Percentiles rank a stretch among this genome's conserved stretches.
Evolutionary conservation across 169 alveolate species (phyloP).

Genomic region (Cryptosporidium canis): DNA sequence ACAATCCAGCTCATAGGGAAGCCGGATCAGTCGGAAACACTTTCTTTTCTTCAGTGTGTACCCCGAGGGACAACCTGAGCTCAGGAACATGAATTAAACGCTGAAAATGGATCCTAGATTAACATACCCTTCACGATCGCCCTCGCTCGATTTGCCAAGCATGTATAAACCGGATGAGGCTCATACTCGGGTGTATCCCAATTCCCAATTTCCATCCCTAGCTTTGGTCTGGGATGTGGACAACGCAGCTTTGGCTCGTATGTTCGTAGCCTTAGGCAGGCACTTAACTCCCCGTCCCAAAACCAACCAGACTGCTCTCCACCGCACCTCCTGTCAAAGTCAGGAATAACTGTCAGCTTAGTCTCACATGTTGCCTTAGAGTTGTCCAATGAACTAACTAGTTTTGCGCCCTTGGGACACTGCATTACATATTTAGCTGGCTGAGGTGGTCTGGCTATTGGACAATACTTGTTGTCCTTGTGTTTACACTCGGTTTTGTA

Average conservation of each 20-base stretch:
- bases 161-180: conserved; percentile 65
- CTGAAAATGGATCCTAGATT: background rate
- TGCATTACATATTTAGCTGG: conserved; percentile 65
- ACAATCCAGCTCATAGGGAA: conserved; percentile 66
- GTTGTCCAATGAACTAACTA: conserved; percentile 40
- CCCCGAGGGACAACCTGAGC: conserved; percentile 52
- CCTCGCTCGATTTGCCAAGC: conserved; percentile 64
- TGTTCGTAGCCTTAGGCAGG: conserved; percentile 41
- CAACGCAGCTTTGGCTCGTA: conserved; percentile 61
- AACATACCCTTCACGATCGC: conserved; percentile 61
- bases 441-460: conserved; percentile 5
- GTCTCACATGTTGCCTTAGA: conserved; percentile 60
- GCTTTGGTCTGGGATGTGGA: conserved; percentile 55
- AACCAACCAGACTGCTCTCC: conserved; percentile 63
- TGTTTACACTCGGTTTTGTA: conserved; percentile 12
- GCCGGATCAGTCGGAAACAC: conserved; percentile 43
- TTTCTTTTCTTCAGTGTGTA: conserved; percentile 50
- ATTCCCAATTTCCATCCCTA: conserved; percentile 54
- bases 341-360: conserved; percentile 56
- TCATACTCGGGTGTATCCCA: conserved; percentile 72
- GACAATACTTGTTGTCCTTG: conserved; percentile 51
- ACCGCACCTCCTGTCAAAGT: conserved; percentile 61
- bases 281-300: conserved; percentile 48
- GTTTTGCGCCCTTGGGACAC: conserved; percentile 50
- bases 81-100: background rate